These are phyloP conservation scores for Crithidia bombi DNA, from an alignment of 208 protist genomes.

Conservation along the genomic window DNA sequence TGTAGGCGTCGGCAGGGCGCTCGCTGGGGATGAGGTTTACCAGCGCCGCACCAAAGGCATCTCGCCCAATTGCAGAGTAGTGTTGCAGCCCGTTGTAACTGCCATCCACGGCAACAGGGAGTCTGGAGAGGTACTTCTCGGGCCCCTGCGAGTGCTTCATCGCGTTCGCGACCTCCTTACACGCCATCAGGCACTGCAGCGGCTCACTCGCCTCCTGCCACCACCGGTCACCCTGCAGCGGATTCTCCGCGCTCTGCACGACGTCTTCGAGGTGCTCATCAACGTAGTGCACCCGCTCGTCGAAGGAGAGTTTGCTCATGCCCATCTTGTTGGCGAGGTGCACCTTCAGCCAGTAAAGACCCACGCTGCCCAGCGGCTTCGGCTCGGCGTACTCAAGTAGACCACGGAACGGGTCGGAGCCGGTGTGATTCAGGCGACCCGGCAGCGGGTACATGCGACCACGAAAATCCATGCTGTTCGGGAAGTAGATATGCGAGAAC, in stretches of 20 bases:
- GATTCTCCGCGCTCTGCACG: slow-evolving; percentile 81
- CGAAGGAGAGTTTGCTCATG: slow-evolving; percentile 96
- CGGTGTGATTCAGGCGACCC: slow-evolving; percentile 97
- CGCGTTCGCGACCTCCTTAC: slow-evolving; percentile 94
- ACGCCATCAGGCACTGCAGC: slow-evolving; percentile 95
- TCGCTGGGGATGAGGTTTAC: slow-evolving; percentile 96
- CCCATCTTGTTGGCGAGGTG: slow-evolving; percentile 98
- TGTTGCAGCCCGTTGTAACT: slow-evolving; percentile 99
- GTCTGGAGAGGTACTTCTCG: slow-evolving; percentile 85
- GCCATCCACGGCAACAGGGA: slow-evolving; percentile 97
- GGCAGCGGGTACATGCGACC: slow-evolving; percentile 98
- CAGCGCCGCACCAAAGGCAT: slow-evolving; percentile 93
- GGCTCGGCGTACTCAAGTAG: slow-evolving; percentile 95
- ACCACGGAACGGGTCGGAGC: slow-evolving; percentile 92
- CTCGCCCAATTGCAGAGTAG: slow-evolving; percentile 98
- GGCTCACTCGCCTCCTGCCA: slow-evolving; percentile 96
- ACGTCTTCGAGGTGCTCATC: slow-evolving; percentile 94
- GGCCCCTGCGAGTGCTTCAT: slow-evolving; percentile 89
- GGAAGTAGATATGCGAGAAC: slow-evolving; percentile 97
- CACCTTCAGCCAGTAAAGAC: slow-evolving; percentile 98
- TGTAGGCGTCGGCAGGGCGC: slow-evolving; percentile 96
- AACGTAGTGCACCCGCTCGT: slow-evolving; percentile 94
- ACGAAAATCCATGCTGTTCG: slow-evolving; percentile 98
- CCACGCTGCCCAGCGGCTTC: slow-evolving; percentile 92
- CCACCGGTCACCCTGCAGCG: slow-evolving; percentile 85